phyloP scores from a whole-genome alignment of 345 rosid genomes.

The Leavenworthia alabamica region DNA sequence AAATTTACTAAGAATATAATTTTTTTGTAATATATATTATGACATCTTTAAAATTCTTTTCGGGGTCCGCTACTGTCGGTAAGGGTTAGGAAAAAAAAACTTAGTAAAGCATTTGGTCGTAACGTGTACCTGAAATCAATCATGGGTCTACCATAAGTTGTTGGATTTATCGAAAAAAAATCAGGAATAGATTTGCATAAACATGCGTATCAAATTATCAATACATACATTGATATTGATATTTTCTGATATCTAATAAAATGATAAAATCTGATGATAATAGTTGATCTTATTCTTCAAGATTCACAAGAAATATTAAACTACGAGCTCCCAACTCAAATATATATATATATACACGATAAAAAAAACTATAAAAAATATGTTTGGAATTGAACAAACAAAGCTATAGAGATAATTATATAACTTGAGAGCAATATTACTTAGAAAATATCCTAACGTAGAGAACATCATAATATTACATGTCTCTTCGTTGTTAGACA shows the following conservation, averaged over 20 bases:
- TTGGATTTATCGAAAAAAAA: background rate
- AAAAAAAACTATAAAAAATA: background rate
- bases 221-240: background rate
- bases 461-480: too few species aligned
- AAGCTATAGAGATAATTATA: too few species aligned
- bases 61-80: too few species aligned
- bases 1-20: too few species aligned
- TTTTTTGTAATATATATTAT: too few species aligned
- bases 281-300: background rate
- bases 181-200: background rate
- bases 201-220: background rate
- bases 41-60: too few species aligned
- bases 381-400: background rate
- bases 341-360: too few species aligned
- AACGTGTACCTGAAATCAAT: slow-evolving; percentile 15
- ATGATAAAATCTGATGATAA: background rate
- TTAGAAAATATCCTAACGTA: too few species aligned
- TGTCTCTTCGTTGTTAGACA: too few species aligned
- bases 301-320: background rate
- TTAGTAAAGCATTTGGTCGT: slow-evolving; percentile 7
- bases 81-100: background rate
- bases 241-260: background rate
- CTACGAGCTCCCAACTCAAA: too few species aligned
- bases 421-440: too few species aligned
- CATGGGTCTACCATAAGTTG: background rate